Evolutionary conservation across 805 yeast species (phyloP).

Genomic region (Saccharomycopsis amapae): DNA sequence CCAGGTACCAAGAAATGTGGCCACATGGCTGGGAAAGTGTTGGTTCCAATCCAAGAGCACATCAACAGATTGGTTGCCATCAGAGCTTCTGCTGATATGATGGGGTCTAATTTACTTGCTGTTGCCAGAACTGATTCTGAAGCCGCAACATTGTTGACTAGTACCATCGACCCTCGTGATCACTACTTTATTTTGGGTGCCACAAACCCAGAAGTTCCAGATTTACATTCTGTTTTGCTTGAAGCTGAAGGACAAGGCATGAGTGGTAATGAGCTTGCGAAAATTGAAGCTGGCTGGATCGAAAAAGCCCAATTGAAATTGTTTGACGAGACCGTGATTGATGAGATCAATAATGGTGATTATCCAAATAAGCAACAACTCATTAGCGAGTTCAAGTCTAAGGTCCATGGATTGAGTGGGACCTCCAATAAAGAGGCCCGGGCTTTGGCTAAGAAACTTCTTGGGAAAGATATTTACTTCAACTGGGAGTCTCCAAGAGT

Average conservation of each 20-base stretch:
- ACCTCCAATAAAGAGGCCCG: constrained; percentile 77
- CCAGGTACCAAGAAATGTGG: constrained; percentile 99
- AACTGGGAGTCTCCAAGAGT: constrained; percentile 95
- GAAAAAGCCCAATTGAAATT: constrained; percentile 75
- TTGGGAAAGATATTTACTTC: constrained; percentile 67
- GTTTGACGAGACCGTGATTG: constrained; percentile 87
- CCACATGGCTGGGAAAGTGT: constrained; percentile 98
- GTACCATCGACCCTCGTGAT: constrained; percentile 91
- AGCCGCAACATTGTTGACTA: constrained; percentile 91
- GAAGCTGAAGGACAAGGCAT: constrained; percentile 74
- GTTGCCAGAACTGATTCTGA: constrained; percentile 97
- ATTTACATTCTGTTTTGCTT: constrained; percentile 69
- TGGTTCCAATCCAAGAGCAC: constrained; percentile 97
- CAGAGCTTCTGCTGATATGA: constrained; percentile 90
- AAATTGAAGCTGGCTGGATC: constrained; percentile 78
- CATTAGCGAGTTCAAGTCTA: constrained; percentile 55
- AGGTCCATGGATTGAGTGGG: constrained; percentile 68
- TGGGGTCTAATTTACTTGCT: constrained; percentile 76
- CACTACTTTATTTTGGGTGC: constrained; percentile 88
- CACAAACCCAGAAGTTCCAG: constrained; percentile 74
- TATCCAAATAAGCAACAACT: constrained; percentile 54
- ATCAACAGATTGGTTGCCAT: constrained; percentile 90
- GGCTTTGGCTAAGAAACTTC: constrained; percentile 60
- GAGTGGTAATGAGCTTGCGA: constrained; percentile 61
- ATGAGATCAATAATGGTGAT: constrained; percentile 59